Percentiles rank a stretch among this genome's conserved stretches.
These are phyloP conservation scores for Thalassiosira sp. DNA, from an alignment of 352 stramenopile species.

Conservation along the genomic window DNA sequence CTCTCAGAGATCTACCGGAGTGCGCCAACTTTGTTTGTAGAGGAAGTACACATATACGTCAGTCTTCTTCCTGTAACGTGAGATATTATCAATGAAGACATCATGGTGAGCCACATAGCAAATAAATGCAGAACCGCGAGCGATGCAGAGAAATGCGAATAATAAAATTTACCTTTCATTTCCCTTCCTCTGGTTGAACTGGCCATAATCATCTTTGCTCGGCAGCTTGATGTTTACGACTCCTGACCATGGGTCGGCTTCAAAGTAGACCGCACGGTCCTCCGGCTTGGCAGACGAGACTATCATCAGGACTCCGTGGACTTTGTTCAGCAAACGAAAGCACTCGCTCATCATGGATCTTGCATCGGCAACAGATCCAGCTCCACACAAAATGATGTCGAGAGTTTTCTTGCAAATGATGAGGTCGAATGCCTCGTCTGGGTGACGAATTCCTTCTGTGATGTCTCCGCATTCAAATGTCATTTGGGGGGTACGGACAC, in stretches of 20 bases:
- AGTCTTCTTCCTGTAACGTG: constrained; percentile 33
- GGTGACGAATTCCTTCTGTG: constrained; percentile 60
- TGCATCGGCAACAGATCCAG: constrained; percentile 48
- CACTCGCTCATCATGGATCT: constrained; percentile 60
- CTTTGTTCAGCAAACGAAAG: constrained; percentile 60
- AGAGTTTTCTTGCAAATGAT: constrained; percentile 81
- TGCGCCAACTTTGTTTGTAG: constrained; percentile 37
- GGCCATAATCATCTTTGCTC: constrained; percentile 7
- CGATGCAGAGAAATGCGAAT: neutral
- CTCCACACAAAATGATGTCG: constrained; percentile 71
- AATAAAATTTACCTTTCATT: constrained; percentile 36
- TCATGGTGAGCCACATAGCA: neutral
- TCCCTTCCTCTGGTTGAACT: constrained; percentile 30
- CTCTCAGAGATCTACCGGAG: neutral
- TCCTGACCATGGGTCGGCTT: constrained; percentile 58
- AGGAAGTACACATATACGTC: constrained; percentile 55
- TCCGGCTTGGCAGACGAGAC: constrained; percentile 71
- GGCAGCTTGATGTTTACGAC: constrained; percentile 55
- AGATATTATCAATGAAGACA: neutral
- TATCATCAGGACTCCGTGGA: constrained; percentile 75
- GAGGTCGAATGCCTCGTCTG: constrained; percentile 76
- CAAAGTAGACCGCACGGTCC: constrained; percentile 75
- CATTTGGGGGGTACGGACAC: constrained; percentile 36
- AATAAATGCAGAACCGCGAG: neutral
- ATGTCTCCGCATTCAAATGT: constrained; percentile 74